These are phyloP conservation scores for Calocybe indica DNA, from an alignment of 768 basidiomycete genomes.

Conservation along the genomic window DNA sequence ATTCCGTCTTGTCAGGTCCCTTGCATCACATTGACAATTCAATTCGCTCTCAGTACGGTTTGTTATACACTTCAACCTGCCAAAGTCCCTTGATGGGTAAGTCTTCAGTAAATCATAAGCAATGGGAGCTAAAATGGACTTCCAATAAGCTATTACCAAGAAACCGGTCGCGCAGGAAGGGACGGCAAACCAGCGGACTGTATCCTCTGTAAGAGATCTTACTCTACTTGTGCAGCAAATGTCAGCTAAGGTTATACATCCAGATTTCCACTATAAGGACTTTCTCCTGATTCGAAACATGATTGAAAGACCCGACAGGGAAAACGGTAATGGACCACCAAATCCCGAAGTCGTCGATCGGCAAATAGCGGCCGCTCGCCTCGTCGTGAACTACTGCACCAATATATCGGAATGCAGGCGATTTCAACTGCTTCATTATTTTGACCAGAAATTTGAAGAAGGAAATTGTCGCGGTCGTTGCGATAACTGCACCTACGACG, in stretches of 20 bases:
- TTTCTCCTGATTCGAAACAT: slow-evolving; percentile 47
- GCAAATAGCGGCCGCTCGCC: slow-evolving; percentile 55
- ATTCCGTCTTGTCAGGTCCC: slow-evolving; percentile 5
- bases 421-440: slow-evolving; percentile 81
- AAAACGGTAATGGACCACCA: slow-evolving; percentile 33
- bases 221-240: neutral
- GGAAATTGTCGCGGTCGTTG: slow-evolving; percentile 64
- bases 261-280: slow-evolving; percentile 68
- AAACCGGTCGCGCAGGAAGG: slow-evolving; percentile 94
- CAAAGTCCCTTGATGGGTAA: slow-evolving; percentile 81
- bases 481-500: slow-evolving; percentile 71
- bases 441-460: slow-evolving; percentile 74
- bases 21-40: slow-evolving; percentile 1
- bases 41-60: slow-evolving; percentile 61
- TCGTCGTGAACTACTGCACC: slow-evolving; percentile 74
- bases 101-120: slow-evolving; percentile 10
- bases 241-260: slow-evolving; percentile 1
- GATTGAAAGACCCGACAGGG: slow-evolving; percentile 42
- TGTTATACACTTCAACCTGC: slow-evolving; percentile 84
- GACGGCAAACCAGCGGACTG: slow-evolving; percentile 84
- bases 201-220: slow-evolving; percentile 64
- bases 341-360: slow-evolving; percentile 56
- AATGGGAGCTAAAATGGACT: neutral
- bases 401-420: slow-evolving; percentile 87
- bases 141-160: slow-evolving; percentile 73